Conservation (phyloP, 441 rosid genomes). For the Adansonia madagascariensis region DNA sequence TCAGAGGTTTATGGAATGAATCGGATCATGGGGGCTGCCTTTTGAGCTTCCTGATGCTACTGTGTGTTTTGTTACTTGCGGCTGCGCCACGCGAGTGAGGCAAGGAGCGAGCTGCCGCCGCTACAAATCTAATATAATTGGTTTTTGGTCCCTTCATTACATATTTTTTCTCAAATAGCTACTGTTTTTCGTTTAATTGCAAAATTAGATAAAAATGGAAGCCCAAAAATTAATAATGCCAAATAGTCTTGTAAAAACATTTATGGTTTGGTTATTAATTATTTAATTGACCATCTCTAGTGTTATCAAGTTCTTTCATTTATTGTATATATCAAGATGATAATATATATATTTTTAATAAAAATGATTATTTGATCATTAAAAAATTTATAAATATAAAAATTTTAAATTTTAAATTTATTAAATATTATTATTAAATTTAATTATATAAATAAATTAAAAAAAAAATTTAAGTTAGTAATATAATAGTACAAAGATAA, state of each 20-base stretch:
- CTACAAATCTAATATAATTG: not conserved
- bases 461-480: too few species aligned
- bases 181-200: not conserved
- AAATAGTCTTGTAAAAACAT: not conserved
- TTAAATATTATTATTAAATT: too few species aligned
- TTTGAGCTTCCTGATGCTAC: too few species aligned
- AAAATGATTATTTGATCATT: too few species aligned
- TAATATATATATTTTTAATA: too few species aligned
- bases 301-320: not conserved
- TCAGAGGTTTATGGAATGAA: not conserved
- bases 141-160: not conserved
- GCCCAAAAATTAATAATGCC: not conserved
- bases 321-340: too few species aligned
- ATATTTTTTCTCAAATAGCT: not conserved
- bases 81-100: constrained; percentile 4
- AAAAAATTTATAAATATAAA: too few species aligned
- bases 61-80: not conserved
- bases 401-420: too few species aligned
- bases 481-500: too few species aligned
- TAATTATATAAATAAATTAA: too few species aligned
- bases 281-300: not conserved
- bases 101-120: not conserved
- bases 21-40: not conserved
- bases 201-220: not conserved
- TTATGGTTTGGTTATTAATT: not conserved